Conservation (phyloP, 2,329 filamentous ascomycete genomes). For the Colletotrichum sp. region DNA sequence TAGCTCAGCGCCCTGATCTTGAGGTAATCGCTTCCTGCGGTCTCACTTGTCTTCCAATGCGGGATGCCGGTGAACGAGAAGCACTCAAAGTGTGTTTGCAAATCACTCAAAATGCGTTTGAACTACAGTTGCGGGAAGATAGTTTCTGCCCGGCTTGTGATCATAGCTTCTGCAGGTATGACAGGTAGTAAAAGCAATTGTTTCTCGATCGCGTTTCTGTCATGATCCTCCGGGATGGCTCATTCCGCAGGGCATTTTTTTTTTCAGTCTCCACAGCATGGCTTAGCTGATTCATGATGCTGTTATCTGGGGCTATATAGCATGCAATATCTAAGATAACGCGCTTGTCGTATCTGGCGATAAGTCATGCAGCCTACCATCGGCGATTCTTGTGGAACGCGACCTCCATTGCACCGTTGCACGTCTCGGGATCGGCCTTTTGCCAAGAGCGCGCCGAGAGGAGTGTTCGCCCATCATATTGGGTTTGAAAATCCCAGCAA, state of each 20-base stretch:
- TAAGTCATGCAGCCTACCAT: not conserved
- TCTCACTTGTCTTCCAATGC: not conserved
- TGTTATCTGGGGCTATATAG: not conserved
- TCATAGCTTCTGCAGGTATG: not conserved
- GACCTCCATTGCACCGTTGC: not conserved
- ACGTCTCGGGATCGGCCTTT: not conserved
- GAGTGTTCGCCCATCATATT: not conserved
- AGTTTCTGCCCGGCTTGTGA: not conserved
- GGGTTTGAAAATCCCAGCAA: not conserved
- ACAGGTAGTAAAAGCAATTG: not conserved
- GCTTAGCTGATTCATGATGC: not conserved
- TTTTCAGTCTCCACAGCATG: not conserved
- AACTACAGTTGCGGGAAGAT: not conserved
- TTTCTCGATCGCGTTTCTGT: not conserved
- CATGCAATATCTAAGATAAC: not conserved
- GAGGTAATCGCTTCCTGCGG: not conserved
- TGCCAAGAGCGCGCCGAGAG: slow-evolving; percentile 4
- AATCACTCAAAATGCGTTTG: not conserved
- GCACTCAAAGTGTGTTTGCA: not conserved
- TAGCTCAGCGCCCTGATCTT: not conserved
- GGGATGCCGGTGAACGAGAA: not conserved
- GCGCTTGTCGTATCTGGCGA: not conserved
- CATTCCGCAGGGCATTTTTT: not conserved
- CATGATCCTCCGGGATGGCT: not conserved
- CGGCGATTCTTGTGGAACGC: not conserved